Base-by-base conservation (phyloP, 192 early-diverging fungal species). In the Obelidium mucronatum region DNA sequence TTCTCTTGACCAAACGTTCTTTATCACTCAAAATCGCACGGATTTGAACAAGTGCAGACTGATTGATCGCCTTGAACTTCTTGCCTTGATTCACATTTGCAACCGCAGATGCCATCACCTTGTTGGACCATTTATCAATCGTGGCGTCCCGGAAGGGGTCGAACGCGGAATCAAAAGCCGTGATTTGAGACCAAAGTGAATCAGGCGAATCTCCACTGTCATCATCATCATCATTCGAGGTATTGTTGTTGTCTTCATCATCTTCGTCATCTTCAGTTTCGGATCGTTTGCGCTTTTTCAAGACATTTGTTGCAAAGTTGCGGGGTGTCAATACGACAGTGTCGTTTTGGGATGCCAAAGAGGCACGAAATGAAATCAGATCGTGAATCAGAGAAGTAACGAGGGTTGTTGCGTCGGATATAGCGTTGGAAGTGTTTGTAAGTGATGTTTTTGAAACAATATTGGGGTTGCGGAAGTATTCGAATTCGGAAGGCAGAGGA, bases 21-120 rank as follows among this genome's bases (percentile, higher is more conserved):
- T 84, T 86, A 59, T 94, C 93, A 1, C 80, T 77, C 74, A 96
- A 79, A 0, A 92, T 81, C 59, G 87, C 84, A n/a, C 84, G 72
- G 62, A 95, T 90, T 83, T 97, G 95, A 40, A 84, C 83, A 78
- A 92, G 72, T 17, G 92, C 87, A 31, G 90, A 86, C 84, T 84
- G 92, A 84, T 99, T 95, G 76, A 99, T 92, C 0, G 94, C 94
- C 78, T 97, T 98, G 87, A 99, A 97, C 78, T 96, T 96, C 73
- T 96, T 99, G 51, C 28, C 52, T 26, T 24, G 28, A 2, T 31
- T 35, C 11, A 34, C 28, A 22, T 31, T 51, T 15, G 64, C 65
- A n/a, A 30, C 65, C 13, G 61, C 13, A 4, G 24, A 59, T 0
- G 90, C 83, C 11, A 91, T 84, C 1, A 95, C 92, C 76, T 96